These are phyloP conservation scores for Ceratocystis huliohia DNA, from an alignment of 2,329 filamentous ascomycete species.

Conservation along the genomic window DNA sequence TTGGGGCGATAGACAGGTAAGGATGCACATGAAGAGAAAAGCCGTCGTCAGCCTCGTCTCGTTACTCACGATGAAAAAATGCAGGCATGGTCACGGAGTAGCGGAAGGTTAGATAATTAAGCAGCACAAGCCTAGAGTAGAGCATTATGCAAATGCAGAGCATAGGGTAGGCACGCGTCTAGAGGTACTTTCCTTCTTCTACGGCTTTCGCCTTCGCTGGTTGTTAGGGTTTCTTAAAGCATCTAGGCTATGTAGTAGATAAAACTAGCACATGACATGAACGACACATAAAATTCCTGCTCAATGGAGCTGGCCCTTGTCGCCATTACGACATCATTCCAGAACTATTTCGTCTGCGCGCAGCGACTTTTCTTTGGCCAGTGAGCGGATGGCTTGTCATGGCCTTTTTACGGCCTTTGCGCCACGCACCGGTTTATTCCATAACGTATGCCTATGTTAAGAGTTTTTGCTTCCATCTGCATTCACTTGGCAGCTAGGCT, in stretches of 20 bases:
- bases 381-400: neutral
- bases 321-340: constrained; percentile 6
- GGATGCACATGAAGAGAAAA: neutral
- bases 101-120: neutral
- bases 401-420: neutral
- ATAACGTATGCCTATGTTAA: neutral
- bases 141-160: neutral
- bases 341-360: neutral
- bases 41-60: neutral
- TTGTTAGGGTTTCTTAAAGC: constrained; percentile 1
- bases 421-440: neutral
- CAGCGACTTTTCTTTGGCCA: neutral
- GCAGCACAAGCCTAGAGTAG: neutral
- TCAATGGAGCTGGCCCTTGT: neutral
- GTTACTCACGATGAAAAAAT: neutral
- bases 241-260: neutral
- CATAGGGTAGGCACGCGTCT: neutral
- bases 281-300: neutral
- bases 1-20: neutral
- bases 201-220: constrained; percentile 1
- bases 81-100: neutral
- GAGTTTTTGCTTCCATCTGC: neutral
- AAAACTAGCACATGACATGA: neutral
- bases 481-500: neutral
- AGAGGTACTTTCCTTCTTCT: neutral